Base-by-base conservation (phyloP, 202 grass and related monocot species). In the Bolboschoenoplectus hybrid region DNA sequence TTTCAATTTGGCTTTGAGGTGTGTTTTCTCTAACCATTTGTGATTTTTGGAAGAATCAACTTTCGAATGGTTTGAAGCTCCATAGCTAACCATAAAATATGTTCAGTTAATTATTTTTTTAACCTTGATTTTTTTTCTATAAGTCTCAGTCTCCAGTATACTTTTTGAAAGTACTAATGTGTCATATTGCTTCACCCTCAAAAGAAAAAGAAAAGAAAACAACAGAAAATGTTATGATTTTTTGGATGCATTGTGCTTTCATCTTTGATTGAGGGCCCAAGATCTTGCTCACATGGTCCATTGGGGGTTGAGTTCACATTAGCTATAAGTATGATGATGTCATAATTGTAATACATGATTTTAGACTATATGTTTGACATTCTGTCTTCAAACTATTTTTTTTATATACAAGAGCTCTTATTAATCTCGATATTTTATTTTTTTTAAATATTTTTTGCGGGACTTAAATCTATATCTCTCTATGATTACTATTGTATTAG, bases 1-100 rank as follows among this genome's bases (percentile, higher is more conserved):
- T 89, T 95, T 82, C 61, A 56, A 89, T 34, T 72, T 86, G 89
- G 86, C 69, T 78, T 47, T 71, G 81, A 52, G 84, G 84, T 69
- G 60, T 66, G 47, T 56, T 53, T 85, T 26, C 45, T 17, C 56
- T 69, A 86, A 69, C 85, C 34, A 43, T 51, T 63, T 80, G 46
- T 39, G n/a, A 73, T 43, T 80, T 26, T 81, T 7, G 20, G 72
- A 52, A 80, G 45, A 80, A 80, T 65, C 34, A 0, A 80, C 61
- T 7, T 86, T 85, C 55, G 12, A 57, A 80, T 86, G 74, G 75
- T 86, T 35, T 57, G 52, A 78, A 79, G 53, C 34, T 80, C 13
- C 51, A 58, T 8, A 51, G 52, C 74, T 60, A 80, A 80, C 75
- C 53, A 43, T 80, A 16, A 80, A 79, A 57, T 80, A 57, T 78